Conservation (phyloP, 2,329 filamentous ascomycete species). For the Diaporthe nobilis region DNA sequence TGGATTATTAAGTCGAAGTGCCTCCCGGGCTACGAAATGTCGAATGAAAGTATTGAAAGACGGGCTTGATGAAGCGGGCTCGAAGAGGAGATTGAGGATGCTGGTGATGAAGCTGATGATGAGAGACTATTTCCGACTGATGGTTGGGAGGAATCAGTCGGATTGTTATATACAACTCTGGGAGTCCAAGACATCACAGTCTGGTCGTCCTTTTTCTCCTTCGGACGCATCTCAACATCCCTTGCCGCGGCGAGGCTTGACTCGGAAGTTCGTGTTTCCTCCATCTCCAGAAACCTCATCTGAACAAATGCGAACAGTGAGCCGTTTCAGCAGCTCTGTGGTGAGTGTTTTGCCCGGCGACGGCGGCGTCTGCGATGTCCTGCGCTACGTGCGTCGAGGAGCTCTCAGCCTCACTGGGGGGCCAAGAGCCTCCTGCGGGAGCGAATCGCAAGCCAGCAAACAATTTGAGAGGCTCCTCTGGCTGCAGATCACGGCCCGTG, state of each 20-base stretch:
- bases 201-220: constrained; percentile 29
- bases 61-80: constrained; percentile 1
- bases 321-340: constrained; percentile 25
- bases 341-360: constrained; percentile 25
- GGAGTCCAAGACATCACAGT: constrained; percentile 21
- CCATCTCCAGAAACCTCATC: constrained; percentile 31
- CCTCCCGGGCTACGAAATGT: constrained; percentile 23
- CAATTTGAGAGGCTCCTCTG: constrained; percentile 10
- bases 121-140: constrained; percentile 15
- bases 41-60: constrained; percentile 17
- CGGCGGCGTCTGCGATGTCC: constrained; percentile 28
- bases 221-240: constrained; percentile 21
- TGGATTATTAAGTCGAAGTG: constrained; percentile 26
- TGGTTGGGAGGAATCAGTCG: constrained; percentile 21
- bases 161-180: constrained; percentile 28
- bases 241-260: constrained; percentile 16
- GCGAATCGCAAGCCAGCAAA: constrained; percentile 31
- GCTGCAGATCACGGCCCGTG: constrained; percentile 29
- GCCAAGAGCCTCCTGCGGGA: constrained; percentile 26
- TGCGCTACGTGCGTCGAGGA: constrained; percentile 18
- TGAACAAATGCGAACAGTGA: constrained; percentile 17
- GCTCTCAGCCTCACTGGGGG: constrained; percentile 17
- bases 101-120: constrained; percentile 25
- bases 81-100: neutral
- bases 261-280: constrained; percentile 33